A percentile compares a stretch with the other conserved stretches of the same genome.
Evolutionary conservation across 2,329 filamentous ascomycete genomes (phyloP).

Genomic region (Bipolaris gigantea): DNA sequence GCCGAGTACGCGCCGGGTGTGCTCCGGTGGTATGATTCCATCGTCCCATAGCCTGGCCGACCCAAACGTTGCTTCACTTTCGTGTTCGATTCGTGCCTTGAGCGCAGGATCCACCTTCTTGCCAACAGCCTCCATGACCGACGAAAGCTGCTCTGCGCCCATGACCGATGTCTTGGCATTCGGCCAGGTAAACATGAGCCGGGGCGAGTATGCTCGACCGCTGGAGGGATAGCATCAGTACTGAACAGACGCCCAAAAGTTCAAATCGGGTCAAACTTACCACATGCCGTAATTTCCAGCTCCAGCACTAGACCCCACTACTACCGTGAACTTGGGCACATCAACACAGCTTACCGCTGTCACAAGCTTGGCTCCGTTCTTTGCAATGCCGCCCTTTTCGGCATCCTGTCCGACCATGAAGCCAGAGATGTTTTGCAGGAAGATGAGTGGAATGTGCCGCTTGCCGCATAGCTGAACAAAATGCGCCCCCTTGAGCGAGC

Average conservation of each 20-base stretch:
- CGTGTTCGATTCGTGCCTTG: constrained; percentile 80
- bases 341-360: constrained; percentile 92
- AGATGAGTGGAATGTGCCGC: constrained; percentile 84
- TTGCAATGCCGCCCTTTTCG: constrained; percentile 92
- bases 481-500: constrained; percentile 89
- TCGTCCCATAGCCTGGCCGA: constrained; percentile 84
- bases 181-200: constrained; percentile 96
- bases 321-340: constrained; percentile 95
- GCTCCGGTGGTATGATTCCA: constrained; percentile 54
- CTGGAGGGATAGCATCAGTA: constrained; percentile 43
- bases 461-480: constrained; percentile 95
- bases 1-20: constrained; percentile 54
- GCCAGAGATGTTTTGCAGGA: constrained; percentile 94
- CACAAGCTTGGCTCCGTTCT: constrained; percentile 96
- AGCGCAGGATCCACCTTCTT: constrained; percentile 78
- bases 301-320: constrained; percentile 89
- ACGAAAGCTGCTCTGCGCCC: constrained; percentile 87
- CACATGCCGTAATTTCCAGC: constrained; percentile 99
- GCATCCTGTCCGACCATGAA: constrained; percentile 98
- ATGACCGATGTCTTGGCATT: constrained; percentile 96
- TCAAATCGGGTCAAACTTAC: constrained; percentile 47
- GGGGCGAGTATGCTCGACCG: constrained; percentile 86
- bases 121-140: constrained; percentile 94
- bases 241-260: background rate
- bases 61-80: constrained; percentile 87